Conservation (phyloP, 192 early-diverging fungal genomes). For the Pilobolus umbonatus region DNA sequence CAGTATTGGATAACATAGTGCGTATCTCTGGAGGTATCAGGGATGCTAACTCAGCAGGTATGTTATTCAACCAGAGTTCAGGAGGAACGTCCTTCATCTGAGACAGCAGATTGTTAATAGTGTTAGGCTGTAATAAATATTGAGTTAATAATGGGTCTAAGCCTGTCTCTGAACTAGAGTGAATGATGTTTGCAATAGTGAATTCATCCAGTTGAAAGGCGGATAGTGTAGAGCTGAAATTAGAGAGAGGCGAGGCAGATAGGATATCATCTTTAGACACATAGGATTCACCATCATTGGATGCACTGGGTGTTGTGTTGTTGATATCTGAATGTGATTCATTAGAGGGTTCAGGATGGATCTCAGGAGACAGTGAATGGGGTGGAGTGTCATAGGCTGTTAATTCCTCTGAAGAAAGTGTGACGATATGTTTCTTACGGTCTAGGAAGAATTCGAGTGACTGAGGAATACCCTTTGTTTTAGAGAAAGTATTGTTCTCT, state of each 20-base stretch:
- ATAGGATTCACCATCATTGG: not conserved
- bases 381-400: not conserved
- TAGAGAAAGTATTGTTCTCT: constrained; percentile 7
- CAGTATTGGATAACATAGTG: not conserved
- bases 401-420: constrained; percentile 3
- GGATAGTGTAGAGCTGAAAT: not conserved
- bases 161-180: not conserved
- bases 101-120: not conserved
- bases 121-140: constrained; percentile 7
- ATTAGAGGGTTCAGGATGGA: not conserved
- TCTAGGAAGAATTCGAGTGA: constrained; percentile 11
- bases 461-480: constrained; percentile 3
- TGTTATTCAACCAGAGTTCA: not conserved
- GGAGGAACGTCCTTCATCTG: constrained; percentile 3
- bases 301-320: not conserved
- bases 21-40: constrained; percentile 9
- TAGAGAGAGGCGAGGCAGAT: not conserved
- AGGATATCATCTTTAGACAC: not conserved
- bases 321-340: not conserved
- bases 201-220: not conserved
- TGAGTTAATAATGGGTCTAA: not conserved
- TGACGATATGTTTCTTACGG: constrained; percentile 5
- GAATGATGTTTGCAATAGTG: not conserved
- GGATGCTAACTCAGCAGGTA: constrained; percentile 2
- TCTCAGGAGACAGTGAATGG: constrained; percentile 2